A percentile compares a stretch with the other conserved stretches of the same genome.
Conservation (phyloP, 371 early-diverging fungal species). For the Rhizopus arrhizus region DNA sequence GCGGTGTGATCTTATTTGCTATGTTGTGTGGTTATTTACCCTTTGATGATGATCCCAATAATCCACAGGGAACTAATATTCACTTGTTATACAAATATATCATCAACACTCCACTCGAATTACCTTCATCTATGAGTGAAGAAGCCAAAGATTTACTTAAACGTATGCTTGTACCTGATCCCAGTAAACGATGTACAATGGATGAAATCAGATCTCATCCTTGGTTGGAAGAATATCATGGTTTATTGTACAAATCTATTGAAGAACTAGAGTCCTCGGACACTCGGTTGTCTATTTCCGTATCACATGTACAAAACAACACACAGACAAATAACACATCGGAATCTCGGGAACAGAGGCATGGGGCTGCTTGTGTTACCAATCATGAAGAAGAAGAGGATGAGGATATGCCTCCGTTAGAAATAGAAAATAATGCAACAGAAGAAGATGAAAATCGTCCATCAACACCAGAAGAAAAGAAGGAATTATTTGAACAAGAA, state of each 20-base stretch:
- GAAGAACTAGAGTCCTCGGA: slow-evolving; percentile 22
- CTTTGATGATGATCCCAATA: slow-evolving; percentile 77
- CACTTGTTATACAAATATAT: slow-evolving; percentile 68
- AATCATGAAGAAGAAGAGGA: background rate
- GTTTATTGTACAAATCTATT: slow-evolving; percentile 20
- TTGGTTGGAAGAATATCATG: slow-evolving; percentile 34
- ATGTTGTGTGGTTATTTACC: slow-evolving; percentile 79
- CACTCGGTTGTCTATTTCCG: slow-evolving; percentile 14
- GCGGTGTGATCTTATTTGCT: slow-evolving; percentile 86
- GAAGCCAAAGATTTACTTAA: slow-evolving; percentile 56
- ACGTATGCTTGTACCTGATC: slow-evolving; percentile 64
- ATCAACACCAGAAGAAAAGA: background rate
- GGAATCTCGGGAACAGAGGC: slow-evolving; percentile 17
- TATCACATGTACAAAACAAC: background rate
- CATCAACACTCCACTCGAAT: slow-evolving; percentile 58
- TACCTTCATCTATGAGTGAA: slow-evolving; percentile 52
- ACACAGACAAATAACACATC: slow-evolving; percentile 8
- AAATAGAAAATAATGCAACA: background rate
- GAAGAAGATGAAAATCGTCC: background rate
- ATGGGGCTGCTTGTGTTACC: background rate
- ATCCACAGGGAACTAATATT: slow-evolving; percentile 68
- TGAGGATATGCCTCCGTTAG: slow-evolving; percentile 5
- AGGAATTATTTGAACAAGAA: slow-evolving; percentile 1
- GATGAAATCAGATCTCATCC: slow-evolving; percentile 57
- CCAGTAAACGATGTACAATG: slow-evolving; percentile 57